Percentiles rank a stretch among this genome's conserved stretches.
phyloP scores from a whole-genome alignment of 257 asterid species.

The Solanum medicagineum region DNA sequence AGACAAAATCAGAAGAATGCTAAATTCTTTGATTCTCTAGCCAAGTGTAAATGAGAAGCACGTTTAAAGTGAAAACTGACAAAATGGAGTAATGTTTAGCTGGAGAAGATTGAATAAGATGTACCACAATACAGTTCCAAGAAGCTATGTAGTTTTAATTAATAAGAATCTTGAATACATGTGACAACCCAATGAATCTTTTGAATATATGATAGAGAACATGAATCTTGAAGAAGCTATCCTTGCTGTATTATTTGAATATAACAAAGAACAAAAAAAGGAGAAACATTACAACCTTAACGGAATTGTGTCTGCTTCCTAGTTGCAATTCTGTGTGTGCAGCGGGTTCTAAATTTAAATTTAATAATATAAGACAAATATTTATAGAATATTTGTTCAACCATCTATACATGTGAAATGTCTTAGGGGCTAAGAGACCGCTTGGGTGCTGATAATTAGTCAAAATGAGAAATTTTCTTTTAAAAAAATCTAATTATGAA shows the following conservation, averaged over 20 bases:
- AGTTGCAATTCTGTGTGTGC: too few relatives aligned
- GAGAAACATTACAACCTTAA: too few relatives aligned
- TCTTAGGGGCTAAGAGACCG: background rate
- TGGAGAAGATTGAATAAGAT: background rate
- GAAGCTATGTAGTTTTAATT: background rate
- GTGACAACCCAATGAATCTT: background rate
- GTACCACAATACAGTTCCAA: background rate
- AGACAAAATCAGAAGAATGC: constrained; percentile 18
- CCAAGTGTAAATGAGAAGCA: background rate
- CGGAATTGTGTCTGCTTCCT: too few relatives aligned
- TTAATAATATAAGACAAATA: too few relatives aligned
- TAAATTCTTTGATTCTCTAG: background rate
- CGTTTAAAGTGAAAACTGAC: background rate
- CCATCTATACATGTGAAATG: too few relatives aligned
- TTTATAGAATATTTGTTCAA: background rate
- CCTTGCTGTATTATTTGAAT: too few relatives aligned
- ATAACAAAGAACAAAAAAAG: too few relatives aligned
- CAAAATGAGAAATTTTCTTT: background rate
- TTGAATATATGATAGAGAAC: too few relatives aligned
- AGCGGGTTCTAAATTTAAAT: too few relatives aligned
- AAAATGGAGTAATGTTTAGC: background rate
- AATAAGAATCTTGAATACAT: background rate
- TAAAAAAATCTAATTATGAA: too few relatives aligned
- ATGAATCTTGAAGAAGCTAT: too few relatives aligned
- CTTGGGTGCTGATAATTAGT: background rate